Conservation (phyloP, 805 yeast genomes). For the Lachancea meyersii region DNA sequence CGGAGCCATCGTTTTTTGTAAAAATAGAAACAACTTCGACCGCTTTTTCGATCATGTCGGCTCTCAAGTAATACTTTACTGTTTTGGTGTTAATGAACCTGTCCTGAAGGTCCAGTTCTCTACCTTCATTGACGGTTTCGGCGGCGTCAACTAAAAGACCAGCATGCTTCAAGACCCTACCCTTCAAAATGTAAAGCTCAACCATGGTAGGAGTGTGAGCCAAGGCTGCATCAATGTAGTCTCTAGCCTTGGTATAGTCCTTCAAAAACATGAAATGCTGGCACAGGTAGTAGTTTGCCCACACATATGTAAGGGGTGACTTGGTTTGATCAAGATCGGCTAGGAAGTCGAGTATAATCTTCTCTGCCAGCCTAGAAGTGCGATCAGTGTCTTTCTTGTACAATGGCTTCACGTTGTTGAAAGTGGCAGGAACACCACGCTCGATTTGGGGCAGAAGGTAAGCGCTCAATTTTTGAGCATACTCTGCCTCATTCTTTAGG, state of each 20-base stretch:
- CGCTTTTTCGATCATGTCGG: conserved; percentile 68
- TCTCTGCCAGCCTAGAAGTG: conserved; percentile 40
- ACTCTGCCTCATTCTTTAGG: conserved; percentile 45
- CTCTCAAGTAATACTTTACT: conserved; percentile 74
- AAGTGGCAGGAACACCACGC: conserved; percentile 86
- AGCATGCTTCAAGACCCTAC: conserved; percentile 67
- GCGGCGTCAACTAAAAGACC: conserved; percentile 62
- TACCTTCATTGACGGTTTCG: conserved; percentile 58
- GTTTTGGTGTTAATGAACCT: conserved; percentile 86
- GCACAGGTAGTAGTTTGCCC: conserved; percentile 72
- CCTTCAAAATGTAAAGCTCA: conserved; percentile 75
- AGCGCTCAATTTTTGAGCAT: conserved; percentile 38
- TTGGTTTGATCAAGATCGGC: conserved; percentile 25
- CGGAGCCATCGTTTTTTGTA: conserved; percentile 74
- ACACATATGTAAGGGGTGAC: conserved; percentile 38
- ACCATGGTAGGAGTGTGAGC: conserved; percentile 76
- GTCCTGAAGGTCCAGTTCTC: conserved; percentile 78
- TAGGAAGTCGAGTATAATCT: conserved; percentile 48
- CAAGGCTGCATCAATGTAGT: conserved; percentile 55
- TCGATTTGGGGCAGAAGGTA: conserved; percentile 60
- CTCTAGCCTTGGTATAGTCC: conserved; percentile 48
- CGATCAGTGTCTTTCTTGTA: conserved; percentile 43
- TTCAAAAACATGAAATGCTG: conserved; percentile 64
- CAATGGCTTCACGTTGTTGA: conserved; percentile 77
- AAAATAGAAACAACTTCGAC: conserved; percentile 67